Conservation (phyloP, 139 green algal genomes). For the Chlorella sp. region DNA sequence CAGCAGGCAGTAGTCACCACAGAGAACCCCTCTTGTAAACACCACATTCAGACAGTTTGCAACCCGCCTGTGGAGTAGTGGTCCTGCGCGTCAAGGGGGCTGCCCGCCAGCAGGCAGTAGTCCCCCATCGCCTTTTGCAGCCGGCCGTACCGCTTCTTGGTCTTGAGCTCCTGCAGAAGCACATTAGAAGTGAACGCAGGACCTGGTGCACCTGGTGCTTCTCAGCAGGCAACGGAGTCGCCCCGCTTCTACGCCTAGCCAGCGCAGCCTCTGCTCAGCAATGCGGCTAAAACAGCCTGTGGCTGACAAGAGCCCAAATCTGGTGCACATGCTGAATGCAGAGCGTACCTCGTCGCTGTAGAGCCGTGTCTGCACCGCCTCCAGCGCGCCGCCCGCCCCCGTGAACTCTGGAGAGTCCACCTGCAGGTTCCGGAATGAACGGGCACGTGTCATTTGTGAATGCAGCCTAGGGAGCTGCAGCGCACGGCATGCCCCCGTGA, state of each 20-base stretch:
- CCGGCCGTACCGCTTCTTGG: slow-evolving; percentile 70
- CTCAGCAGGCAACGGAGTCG: not conserved
- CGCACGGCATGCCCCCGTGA: too few relatives aligned
- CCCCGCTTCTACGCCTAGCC: too few relatives aligned
- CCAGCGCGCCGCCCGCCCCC: slow-evolving; percentile 28
- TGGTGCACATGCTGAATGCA: too few relatives aligned
- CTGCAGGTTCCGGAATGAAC: too few relatives aligned
- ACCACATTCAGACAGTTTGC: not conserved
- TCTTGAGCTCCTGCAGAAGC: slow-evolving; percentile 42
- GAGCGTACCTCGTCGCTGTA: slow-evolving; percentile 48
- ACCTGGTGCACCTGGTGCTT: not conserved
- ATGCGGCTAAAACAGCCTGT: too few relatives aligned
- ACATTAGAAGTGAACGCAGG: not conserved
- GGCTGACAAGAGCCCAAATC: too few relatives aligned
- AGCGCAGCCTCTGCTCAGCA: too few relatives aligned
- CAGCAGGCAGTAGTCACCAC: too few relatives aligned
- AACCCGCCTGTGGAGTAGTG: slow-evolving; percentile 48
- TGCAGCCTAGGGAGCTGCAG: too few relatives aligned
- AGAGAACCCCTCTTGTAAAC: too few relatives aligned
- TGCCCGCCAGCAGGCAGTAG: slow-evolving; percentile 79
- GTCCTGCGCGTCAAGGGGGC: slow-evolving; percentile 72
- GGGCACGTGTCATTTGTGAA: too few relatives aligned
- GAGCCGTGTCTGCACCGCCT: slow-evolving; percentile 51
- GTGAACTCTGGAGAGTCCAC: slow-evolving; percentile 45
- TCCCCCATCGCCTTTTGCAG: slow-evolving; percentile 89